Conservation (phyloP, 2,329 filamentous ascomycete species). For the Emmonsiellopsis sp. region DNA sequence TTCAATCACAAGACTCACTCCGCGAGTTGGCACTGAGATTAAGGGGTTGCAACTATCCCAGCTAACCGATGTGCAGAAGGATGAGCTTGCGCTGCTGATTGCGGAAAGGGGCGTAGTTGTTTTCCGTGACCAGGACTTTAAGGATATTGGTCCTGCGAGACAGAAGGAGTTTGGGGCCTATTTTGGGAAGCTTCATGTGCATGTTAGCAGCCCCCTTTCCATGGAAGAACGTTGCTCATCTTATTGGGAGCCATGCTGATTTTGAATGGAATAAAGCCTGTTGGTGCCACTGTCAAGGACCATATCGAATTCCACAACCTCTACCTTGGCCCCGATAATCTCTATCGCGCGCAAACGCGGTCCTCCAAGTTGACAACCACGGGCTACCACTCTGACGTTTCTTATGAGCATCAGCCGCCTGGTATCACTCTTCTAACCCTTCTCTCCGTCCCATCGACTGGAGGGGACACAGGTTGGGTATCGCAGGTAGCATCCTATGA, state of each 20-base stretch:
- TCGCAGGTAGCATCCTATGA: conserved; percentile 22
- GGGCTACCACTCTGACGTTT: conserved; percentile 20
- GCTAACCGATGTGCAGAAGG: conserved; percentile 49
- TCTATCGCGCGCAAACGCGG: conserved; percentile 30
- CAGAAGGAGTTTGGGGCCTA: conserved; percentile 18
- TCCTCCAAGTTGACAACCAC: conserved; percentile 28
- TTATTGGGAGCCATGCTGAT: neutral
- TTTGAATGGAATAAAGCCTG: conserved; percentile 21
- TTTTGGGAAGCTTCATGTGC: conserved; percentile 20
- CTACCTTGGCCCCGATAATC: conserved; percentile 40
- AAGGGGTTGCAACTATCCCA: conserved; percentile 56
- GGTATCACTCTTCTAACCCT: conserved; percentile 21
- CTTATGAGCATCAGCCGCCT: conserved; percentile 22
- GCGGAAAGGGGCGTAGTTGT: conserved; percentile 22
- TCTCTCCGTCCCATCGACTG: conserved; percentile 16
- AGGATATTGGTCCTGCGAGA: conserved; percentile 12
- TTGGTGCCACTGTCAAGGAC: conserved; percentile 36
- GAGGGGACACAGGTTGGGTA: conserved; percentile 24
- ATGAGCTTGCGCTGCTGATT: conserved; percentile 54
- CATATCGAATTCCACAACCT: conserved; percentile 40
- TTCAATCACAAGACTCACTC: conserved; percentile 38
- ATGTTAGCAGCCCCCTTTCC: conserved; percentile 11
- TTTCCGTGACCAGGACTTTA: conserved; percentile 13
- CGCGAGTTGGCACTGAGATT: conserved; percentile 56
- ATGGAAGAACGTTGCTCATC: neutral